Conservation (phyloP, 2,329 filamentous ascomycete genomes). For the Exophiala viscosa region DNA sequence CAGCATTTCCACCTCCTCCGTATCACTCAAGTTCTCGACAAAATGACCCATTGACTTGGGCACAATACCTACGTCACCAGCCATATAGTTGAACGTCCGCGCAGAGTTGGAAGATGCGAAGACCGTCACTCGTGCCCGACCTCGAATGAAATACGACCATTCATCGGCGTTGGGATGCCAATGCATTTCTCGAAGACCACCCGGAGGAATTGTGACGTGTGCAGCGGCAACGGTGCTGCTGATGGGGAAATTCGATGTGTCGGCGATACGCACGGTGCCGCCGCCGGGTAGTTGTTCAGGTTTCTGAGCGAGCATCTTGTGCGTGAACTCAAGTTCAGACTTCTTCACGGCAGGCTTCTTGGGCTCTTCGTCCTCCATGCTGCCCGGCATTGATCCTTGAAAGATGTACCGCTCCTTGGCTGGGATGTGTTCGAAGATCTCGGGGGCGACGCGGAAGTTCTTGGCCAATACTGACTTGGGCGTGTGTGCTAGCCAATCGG, state of each 20-base stretch:
- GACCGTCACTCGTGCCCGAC: conserved; percentile 59
- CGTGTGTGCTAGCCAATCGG: conserved; percentile 67
- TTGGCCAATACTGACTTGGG: conserved; percentile 62
- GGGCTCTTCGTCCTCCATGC: not conserved
- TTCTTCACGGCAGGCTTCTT: conserved; percentile 43
- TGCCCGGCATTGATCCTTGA: conserved; percentile 49
- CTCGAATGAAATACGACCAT: conserved; percentile 68
- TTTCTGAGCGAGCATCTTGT: conserved; percentile 38
- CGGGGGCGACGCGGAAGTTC: conserved; percentile 62
- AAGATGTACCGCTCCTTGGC: conserved; percentile 59
- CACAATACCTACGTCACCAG: conserved; percentile 56
- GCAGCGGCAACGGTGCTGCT: conserved; percentile 64
- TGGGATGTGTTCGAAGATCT: conserved; percentile 58
- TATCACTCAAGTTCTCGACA: conserved; percentile 64
- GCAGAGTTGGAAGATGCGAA: conserved; percentile 56
- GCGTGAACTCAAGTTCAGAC: conserved; percentile 38
- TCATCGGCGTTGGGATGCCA: conserved; percentile 70
- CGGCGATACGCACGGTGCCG: conserved; percentile 61
- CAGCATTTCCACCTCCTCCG: conserved; percentile 63
- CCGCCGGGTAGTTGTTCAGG: conserved; percentile 59
- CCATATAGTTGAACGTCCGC: conserved; percentile 63
- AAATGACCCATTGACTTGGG: conserved; percentile 51
- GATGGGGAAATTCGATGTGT: conserved; percentile 64
- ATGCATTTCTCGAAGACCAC: conserved; percentile 62
- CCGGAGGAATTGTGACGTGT: conserved; percentile 61